Evolutionary conservation across 1,139 yeast genomes (phyloP).

Genomic region (Protomyces arabidopsidicola): DNA sequence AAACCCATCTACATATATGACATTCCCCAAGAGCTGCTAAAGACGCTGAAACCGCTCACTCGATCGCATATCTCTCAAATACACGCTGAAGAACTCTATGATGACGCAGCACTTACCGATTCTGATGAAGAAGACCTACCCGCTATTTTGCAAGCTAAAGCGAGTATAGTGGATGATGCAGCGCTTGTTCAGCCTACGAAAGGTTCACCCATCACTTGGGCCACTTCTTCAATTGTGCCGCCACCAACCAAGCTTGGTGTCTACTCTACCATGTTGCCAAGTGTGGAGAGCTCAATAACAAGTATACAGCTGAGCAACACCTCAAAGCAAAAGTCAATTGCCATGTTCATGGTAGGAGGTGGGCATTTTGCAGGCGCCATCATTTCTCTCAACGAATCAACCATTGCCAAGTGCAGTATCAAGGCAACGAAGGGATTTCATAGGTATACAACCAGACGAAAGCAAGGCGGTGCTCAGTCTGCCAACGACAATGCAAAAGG

Average conservation of each 20-base stretch:
- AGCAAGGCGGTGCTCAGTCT: constrained; percentile 96
- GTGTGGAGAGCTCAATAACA: background rate
- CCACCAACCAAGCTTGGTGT: constrained; percentile 4
- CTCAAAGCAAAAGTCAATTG: constrained; percentile 37
- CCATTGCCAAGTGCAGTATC: constrained; percentile 9
- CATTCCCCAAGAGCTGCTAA: background rate
- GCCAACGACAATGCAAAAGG: constrained; percentile 90
- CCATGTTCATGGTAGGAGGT: constrained; percentile 90
- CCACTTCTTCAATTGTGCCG: constrained; percentile 1
- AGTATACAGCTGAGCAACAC: background rate
- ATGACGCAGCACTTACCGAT: background rate
- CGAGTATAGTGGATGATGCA: background rate
- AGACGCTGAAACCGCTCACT: background rate
- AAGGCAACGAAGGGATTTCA: constrained; percentile 84
- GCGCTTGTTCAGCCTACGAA: background rate
- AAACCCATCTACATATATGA: background rate
- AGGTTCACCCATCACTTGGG: constrained; percentile 21
- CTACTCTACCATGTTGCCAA: constrained; percentile 13
- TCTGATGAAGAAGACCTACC: background rate
- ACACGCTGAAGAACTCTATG: background rate
- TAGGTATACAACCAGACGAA: constrained; percentile 90
- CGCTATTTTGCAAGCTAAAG: background rate
- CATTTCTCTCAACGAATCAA: constrained; percentile 44
- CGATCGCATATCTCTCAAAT: background rate
- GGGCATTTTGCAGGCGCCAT: constrained; percentile 98